Conservation (phyloP, 108 stramenopile genomes). For the Nitzschia sp. region DNA sequence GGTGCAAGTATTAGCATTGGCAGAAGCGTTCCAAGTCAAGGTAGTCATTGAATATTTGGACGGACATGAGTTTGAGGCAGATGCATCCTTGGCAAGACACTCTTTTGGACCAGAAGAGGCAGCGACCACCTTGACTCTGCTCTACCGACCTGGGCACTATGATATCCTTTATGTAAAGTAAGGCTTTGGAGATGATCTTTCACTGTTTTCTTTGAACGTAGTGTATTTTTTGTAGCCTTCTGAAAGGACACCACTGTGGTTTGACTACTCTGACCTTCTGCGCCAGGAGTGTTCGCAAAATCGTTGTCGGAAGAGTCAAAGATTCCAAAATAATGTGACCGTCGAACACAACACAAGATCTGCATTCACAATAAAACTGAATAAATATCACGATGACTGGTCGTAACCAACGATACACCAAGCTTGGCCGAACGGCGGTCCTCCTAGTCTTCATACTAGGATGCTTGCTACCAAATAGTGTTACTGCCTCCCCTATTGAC, state of each 20-base stretch:
- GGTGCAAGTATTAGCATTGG: slow-evolving; percentile 77
- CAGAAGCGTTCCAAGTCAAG: slow-evolving; percentile 66
- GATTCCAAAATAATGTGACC: background rate
- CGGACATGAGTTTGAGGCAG: slow-evolving; percentile 46
- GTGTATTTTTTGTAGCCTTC: background rate
- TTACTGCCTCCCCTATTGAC: no score
- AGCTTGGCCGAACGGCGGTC: no score
- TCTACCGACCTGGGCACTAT: slow-evolving; percentile 87
- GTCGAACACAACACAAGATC: background rate
- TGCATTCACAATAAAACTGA: background rate
- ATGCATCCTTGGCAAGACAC: slow-evolving; percentile 35
- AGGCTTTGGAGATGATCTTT: background rate
- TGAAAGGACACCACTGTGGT: background rate
- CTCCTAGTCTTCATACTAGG: no score
- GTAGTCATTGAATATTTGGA: slow-evolving; percentile 82
- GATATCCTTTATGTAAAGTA: slow-evolving; percentile 68
- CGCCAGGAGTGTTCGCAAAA: no score
- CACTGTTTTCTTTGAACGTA: no score
- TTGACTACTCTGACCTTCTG: no score
- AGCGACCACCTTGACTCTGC: slow-evolving; percentile 32
- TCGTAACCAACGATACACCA: background rate
- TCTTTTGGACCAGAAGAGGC: slow-evolving; percentile 45
- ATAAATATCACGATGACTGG: background rate
- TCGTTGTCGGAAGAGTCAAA: no score
- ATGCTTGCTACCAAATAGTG: no score